Conservation (phyloP, 176 grass and related monocot species). For the Dactylis glomerata region DNA sequence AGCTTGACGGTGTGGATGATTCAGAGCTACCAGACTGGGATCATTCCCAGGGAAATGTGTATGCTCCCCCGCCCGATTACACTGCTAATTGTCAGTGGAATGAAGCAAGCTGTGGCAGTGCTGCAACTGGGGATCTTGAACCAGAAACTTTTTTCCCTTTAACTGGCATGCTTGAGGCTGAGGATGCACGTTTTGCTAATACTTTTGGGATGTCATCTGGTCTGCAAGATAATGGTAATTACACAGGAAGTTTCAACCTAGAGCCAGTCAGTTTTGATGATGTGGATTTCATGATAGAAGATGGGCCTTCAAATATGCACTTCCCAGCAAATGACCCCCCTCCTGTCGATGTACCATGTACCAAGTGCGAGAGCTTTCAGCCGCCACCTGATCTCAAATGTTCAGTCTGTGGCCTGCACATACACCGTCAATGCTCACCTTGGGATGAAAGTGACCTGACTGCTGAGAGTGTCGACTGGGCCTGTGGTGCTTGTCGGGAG, state of each 20-base stretch:
- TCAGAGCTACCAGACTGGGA: conserved; percentile 53
- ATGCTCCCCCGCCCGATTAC: conserved; percentile 17
- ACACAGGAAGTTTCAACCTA: conserved; percentile 22
- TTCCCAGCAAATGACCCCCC: conserved; percentile 9
- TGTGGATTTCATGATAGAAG: conserved; percentile 22
- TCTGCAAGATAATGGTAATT: conserved; percentile 23
- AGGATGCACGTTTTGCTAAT: conserved; percentile 45
- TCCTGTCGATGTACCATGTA: conserved; percentile 25
- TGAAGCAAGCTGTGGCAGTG: conserved; percentile 40
- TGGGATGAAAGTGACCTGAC: conserved; percentile 44
- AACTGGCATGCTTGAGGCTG: conserved; percentile 66
- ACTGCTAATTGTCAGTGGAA: conserved; percentile 31
- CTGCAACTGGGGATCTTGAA: conserved; percentile 41
- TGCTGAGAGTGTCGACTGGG: conserved; percentile 36
- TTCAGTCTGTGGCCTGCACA: conserved; percentile 48
- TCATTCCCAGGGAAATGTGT: conserved; percentile 45
- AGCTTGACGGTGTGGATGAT: conserved; percentile 39
- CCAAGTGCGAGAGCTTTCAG: conserved; percentile 45
- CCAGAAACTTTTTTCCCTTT: conserved; percentile 69
- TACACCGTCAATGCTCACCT: conserved; percentile 65
- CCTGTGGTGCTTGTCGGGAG: conserved; percentile 66
- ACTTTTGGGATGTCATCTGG: conserved; percentile 35
- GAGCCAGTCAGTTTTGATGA: conserved; percentile 39
- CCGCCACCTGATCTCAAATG: conserved; percentile 55
- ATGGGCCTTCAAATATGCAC: conserved; percentile 26